Percentiles rank a stretch among this genome's conserved stretches.
These are phyloP conservation scores for Pontederia crassipes DNA, from an alignment of 176 grass and related monocot species.

Conservation along the genomic window DNA sequence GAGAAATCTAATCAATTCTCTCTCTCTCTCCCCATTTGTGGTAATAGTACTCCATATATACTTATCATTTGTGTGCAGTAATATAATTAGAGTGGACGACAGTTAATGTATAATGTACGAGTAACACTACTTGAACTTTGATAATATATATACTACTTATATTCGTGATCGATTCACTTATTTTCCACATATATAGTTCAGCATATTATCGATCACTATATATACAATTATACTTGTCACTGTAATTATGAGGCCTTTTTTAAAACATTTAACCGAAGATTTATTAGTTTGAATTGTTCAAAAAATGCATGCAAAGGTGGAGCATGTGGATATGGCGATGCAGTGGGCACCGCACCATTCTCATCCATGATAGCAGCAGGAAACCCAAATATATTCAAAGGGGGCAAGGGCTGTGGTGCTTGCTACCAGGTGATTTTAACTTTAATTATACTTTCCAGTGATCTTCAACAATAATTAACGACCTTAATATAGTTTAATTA, in stretches of 20 bases:
- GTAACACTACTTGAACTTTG: too few species aligned
- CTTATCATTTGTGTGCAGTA: too few species aligned
- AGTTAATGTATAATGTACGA: too few species aligned
- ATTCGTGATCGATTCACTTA: too few species aligned
- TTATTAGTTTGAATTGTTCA: constrained; percentile 13
- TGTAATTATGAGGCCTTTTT: too few species aligned
- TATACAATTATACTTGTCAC: too few species aligned
- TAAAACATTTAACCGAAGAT: background rate
- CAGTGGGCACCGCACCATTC: background rate
- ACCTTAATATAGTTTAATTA: background rate
- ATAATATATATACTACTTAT: too few species aligned
- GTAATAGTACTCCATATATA: background rate
- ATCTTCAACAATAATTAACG: background rate
- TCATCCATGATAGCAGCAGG: background rate
- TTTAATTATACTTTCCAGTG: too few species aligned
- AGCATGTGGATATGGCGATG: background rate
- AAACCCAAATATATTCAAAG: background rate
- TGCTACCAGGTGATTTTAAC: constrained; percentile 1
- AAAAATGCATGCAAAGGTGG: background rate
- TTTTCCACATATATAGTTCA: too few species aligned
- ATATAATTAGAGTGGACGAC: too few species aligned
- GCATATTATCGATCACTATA: too few species aligned
- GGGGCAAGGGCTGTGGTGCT: constrained; percentile 2
- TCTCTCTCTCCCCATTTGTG: too few species aligned
- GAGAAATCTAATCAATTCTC: background rate